Conservation (phyloP, 1,284 basidiomycete genomes). For the Microstroma glucosiphilum region DNA sequence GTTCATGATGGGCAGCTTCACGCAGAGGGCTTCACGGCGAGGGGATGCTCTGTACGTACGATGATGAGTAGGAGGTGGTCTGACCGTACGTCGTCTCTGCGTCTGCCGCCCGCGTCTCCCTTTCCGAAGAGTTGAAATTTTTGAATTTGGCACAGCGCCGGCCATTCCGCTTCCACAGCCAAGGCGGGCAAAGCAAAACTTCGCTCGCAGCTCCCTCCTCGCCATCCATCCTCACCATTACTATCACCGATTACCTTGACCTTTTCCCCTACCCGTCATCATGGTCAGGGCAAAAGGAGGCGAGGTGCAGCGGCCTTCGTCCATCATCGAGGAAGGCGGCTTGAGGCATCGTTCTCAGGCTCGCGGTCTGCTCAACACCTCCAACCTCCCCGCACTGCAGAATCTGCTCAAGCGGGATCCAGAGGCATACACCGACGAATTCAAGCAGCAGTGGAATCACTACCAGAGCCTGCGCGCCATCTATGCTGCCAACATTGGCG, state of each 20-base stretch:
- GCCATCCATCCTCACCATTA: neutral
- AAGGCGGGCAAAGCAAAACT: no score
- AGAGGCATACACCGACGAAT: constrained; percentile 85
- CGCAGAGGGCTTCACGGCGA: no score
- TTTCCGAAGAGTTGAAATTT: no score
- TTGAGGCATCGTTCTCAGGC: constrained; percentile 42
- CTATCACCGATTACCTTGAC: neutral
- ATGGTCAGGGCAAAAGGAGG: neutral
- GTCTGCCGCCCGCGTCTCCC: no score
- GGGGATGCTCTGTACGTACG: no score
- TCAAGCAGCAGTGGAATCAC: constrained; percentile 96
- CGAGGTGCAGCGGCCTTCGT: constrained; percentile 9
- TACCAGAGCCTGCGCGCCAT: constrained; percentile 82
- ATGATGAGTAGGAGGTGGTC: no score
- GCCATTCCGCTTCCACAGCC: no score
- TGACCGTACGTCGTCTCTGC: no score
- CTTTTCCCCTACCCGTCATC: neutral
- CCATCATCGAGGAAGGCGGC: constrained; percentile 40
- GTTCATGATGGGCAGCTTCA: constrained; percentile 25
- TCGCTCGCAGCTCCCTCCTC: neutral
- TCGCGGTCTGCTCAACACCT: constrained; percentile 45
- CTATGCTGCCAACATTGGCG: constrained; percentile 55
- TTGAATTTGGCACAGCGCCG: no score
- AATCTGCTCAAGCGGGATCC: constrained; percentile 93
- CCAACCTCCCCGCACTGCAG: constrained; percentile 67